phyloP scores from a whole-genome alignment of 768 basidiomycete genomes.

The Macrolepiota albuminosa region DNA sequence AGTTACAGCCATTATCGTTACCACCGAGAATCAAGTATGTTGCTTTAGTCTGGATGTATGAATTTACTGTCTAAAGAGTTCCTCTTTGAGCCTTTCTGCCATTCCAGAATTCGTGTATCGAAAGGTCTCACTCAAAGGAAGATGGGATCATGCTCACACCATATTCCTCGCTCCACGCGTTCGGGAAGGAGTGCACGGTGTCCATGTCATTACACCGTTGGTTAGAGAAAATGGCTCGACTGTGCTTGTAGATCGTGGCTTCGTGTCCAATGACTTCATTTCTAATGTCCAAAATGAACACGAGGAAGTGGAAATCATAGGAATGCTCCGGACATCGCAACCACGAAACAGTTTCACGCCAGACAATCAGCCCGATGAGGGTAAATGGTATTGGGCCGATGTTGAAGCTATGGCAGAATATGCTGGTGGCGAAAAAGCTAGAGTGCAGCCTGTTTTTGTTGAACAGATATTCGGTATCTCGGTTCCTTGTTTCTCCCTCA shows the following conservation, averaged over 20 bases:
- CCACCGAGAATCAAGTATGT: conserved; percentile 86
- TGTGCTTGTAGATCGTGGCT: conserved; percentile 89
- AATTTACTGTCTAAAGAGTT: conserved; percentile 13
- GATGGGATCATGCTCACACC: conserved; percentile 72
- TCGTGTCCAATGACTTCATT: conserved; percentile 58
- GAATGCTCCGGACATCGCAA: conserved; percentile 82
- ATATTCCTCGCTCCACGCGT: conserved; percentile 84
- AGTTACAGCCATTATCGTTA: conserved; percentile 69
- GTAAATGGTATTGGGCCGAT: conserved; percentile 93
- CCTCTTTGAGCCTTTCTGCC: conserved; percentile 47
- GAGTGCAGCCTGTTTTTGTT: conserved; percentile 84
- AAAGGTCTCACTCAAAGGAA: conserved; percentile 74
- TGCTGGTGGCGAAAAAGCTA: conserved; percentile 65
- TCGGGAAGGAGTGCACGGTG: conserved; percentile 85
- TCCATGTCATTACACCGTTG: conserved; percentile 85
- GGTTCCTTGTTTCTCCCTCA: not conserved
- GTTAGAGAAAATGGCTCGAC: conserved; percentile 76
- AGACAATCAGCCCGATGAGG: conserved; percentile 73
- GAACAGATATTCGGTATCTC: conserved; percentile 83
- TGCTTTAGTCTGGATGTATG: not conserved
- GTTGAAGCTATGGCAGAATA: conserved; percentile 72
- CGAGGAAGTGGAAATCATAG: conserved; percentile 69
- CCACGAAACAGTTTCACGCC: conserved; percentile 80
- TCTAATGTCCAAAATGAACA: conserved; percentile 30
- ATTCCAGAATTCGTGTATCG: conserved; percentile 89